phyloP scores from a whole-genome alignment of 2,329 filamentous ascomycete genomes.

The Raffaelea deltoideospora region DNA sequence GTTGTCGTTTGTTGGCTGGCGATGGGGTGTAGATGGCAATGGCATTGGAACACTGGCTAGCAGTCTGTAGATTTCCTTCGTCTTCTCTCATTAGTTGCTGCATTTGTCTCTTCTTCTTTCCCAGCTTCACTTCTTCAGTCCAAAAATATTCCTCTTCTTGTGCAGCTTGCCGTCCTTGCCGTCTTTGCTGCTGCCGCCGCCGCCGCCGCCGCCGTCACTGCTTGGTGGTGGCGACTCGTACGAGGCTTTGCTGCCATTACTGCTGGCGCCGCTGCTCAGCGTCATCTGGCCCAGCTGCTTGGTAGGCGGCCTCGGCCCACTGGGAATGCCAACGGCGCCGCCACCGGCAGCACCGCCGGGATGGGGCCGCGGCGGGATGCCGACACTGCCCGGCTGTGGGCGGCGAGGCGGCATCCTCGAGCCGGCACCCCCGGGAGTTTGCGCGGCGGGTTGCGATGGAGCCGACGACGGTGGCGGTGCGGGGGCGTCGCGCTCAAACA shows the following conservation, averaged over 20 bases:
- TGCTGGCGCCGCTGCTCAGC: constrained; percentile 19
- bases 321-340: constrained; percentile 19
- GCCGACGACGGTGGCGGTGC: constrained; percentile 31
- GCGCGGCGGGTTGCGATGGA: too few relatives aligned
- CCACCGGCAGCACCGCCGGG: constrained; percentile 7
- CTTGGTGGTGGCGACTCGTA: too few relatives aligned
- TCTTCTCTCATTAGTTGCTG: too few relatives aligned
- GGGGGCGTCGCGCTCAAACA: constrained; percentile 60
- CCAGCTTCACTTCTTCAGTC: constrained; percentile 15
- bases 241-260: constrained; percentile 11
- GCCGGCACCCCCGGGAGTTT: too few relatives aligned
- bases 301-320: constrained; percentile 29
- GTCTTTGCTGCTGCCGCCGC: constrained; percentile 4
- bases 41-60: too few relatives aligned
- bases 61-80: too few relatives aligned
- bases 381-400: constrained; percentile 10
- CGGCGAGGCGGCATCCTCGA: too few relatives aligned
- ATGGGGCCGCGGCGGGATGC: constrained; percentile 1
- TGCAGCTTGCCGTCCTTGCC: constrained; percentile 20
- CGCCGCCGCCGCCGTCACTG: constrained; percentile 13
- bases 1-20: too few relatives aligned
- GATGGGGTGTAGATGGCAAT: too few relatives aligned
- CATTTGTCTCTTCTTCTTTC: background rate
- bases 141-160: constrained; percentile 23
- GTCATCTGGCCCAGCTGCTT: constrained; percentile 41